These are phyloP conservation scores for Blastocystis sp. DNA, from an alignment of 352 stramenopile genomes.

Conservation along the genomic window DNA sequence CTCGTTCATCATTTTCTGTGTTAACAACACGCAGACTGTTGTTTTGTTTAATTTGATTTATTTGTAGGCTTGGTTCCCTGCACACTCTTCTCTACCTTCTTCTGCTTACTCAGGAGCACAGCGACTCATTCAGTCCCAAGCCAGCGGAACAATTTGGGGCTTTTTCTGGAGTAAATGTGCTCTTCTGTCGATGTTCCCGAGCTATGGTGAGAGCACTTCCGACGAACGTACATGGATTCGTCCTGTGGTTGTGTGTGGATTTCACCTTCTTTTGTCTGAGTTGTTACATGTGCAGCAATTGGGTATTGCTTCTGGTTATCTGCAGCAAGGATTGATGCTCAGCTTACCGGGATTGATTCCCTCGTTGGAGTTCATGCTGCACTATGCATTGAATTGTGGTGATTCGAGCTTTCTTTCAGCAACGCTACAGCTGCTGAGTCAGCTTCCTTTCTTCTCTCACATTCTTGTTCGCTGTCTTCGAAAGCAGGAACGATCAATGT, in stretches of 20 bases:
- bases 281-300: not conserved
- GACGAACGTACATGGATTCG: not conserved
- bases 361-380: constrained; percentile 34
- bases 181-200: not conserved
- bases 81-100: not conserved
- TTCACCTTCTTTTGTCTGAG: not conserved
- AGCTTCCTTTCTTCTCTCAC: constrained; percentile 18
- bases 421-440: constrained; percentile 17
- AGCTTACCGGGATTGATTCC: not conserved
- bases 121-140: not conserved
- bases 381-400: constrained; percentile 16
- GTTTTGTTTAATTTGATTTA: not conserved
- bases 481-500: constrained; percentile 36
- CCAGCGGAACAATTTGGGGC: not conserved
- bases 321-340: not conserved
- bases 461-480: constrained; percentile 25
- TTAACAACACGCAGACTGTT: not conserved
- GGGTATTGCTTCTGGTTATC: not conserved
- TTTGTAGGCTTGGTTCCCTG: not conserved
- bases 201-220: not conserved
- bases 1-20: constrained; percentile 4
- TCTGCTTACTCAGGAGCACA: not conserved
- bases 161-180: constrained; percentile 12
- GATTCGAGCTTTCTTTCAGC: constrained; percentile 19
- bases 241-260: not conserved